Base-by-base conservation (phyloP, 2,329 filamentous ascomycete species). In the Neobulgaria alba region DNA sequence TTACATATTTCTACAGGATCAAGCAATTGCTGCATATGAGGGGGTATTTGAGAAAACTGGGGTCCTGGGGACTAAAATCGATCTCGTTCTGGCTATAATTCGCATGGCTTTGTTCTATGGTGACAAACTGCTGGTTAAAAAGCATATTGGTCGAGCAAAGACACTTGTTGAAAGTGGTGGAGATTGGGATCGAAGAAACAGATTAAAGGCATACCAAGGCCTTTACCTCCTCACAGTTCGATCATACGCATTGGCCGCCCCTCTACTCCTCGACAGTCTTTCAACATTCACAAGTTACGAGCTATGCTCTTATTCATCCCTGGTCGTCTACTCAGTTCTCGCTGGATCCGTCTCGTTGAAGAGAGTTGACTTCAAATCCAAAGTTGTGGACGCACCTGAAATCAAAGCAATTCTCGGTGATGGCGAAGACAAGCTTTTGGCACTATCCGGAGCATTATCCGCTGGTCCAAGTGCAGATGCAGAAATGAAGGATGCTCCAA, bases 241-340 rank as follows among this genome's bases (percentile, higher is more conserved):
- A 54, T 89, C 88, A 47, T 88, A 96, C 72, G 85, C 81, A 63
- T 71, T 86, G 44, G 89, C 88, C 30, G 92, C 92, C 2, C 90
- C 92, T 30, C 77, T 95, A 9, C 82, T 98, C 37, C 86, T 98
- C 58, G 92, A 98, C 71, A 95, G 87, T 60, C 74, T 98, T 52
- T 95, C 90, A 19, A 98, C 92, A 16, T 98, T 98, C 64, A 98
- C 92, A 48, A 95, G 88, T 63, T 95, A 95, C 68, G 92, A 98
- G 66, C 79, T 98, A 36, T 98, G 92, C 79, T 90, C 83, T 52
- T 98, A 98, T 71, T 95, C 88, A 44, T 84, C 79, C 46, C 77
- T 98, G 17, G 92, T 98, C 38, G 81, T 95, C 42, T 98, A 96
- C 68, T 88, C 92, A 1, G 90, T 96, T 16, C 79, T 98, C 23